Evolutionary conservation across 495 filamentous ascomycete genomes (phyloP), one percentile per base, ranked within the genome.

Genomic region (Daldinia decipiens): DNA sequence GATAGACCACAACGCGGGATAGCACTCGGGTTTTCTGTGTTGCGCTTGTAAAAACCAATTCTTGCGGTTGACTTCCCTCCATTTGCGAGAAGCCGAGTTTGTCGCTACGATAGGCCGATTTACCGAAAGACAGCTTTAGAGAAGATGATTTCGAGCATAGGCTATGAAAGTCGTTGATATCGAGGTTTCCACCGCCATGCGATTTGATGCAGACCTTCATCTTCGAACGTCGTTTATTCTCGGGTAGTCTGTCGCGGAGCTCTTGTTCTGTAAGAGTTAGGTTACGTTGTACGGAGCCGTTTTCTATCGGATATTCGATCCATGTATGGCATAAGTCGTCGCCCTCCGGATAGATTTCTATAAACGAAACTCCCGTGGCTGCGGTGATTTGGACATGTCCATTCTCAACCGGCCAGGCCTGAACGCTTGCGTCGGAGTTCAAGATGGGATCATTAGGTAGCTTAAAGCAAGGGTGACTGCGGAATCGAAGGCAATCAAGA

Each of bases 401-500:
- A 68, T 89, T 91, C 53, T 95, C 94, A 9, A 95, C 88, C 3
- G 92, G 88, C 92, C 93, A 99, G 2, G 92, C 90, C 65, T 96
- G 93, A 13, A 97, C 85, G 68, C 92, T 96, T 21, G 90, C 88
- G 68, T 97, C 94, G 11, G 84, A 78, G 74, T 84, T 85, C 13
- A 84, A 71, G n/a, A 85, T 77, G 3, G 86, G 78, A 74, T 99
- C 95, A 58, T 88, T 90, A 9, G 94, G 93, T 45, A 95, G 84
- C 17, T 88, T 84, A 80, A 99, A 98, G 79, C 93, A 95, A 0
- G 95, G 95, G 74, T 99, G 95, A 63, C 88, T 92, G 36, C 93
- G 90, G 79, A 98, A 95, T 29, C 93, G 90, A 40, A 99, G 82
- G 45, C 88, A 88, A 79, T 98, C 95, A 3, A 98, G 84, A 29